A percentile compares a stretch with the other conserved stretches of the same genome.
Conservation (phyloP, 805 yeast species). For the Lachancea fermentati region DNA sequence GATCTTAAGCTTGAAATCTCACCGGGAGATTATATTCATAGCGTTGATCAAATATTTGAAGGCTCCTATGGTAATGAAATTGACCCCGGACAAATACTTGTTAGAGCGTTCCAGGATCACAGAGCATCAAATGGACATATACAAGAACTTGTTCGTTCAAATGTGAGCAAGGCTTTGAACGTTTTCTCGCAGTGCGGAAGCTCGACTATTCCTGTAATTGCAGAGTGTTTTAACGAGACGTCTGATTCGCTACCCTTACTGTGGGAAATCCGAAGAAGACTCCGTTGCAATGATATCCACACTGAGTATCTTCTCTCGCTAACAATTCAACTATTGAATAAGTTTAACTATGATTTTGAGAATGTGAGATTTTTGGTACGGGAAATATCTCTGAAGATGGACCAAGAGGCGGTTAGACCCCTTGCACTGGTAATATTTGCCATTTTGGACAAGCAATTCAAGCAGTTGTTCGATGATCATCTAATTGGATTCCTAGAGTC, state of each 20-base stretch:
- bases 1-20: conserved; percentile 12
- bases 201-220: conserved; percentile 18
- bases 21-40: conserved; percentile 15
- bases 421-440: conserved; percentile 19
- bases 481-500: conserved; percentile 18
- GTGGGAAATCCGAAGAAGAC: conserved; percentile 15
- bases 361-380: conserved; percentile 23
- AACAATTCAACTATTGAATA: conserved; percentile 25
- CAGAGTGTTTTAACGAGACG: conserved; percentile 18
- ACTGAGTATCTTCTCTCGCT: conserved; percentile 18
- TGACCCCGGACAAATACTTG: conserved; percentile 18
- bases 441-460: conserved; percentile 14
- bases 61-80: not conserved
- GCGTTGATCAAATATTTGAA: conserved; percentile 16
- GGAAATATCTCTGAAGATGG: conserved; percentile 19
- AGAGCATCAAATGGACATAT: conserved; percentile 19
- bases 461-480: conserved; percentile 15
- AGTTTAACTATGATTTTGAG: conserved; percentile 22
- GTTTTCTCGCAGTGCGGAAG: conserved; percentile 19
- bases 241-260: conserved; percentile 16
- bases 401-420: conserved; percentile 17
- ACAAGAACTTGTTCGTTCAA: conserved; percentile 10
- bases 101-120: conserved; percentile 28
- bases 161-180: conserved; percentile 16
- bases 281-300: conserved; percentile 18